phyloP scores from a whole-genome alignment of 1,139 yeast genomes.

The Yamadazyma friedrichii region DNA sequence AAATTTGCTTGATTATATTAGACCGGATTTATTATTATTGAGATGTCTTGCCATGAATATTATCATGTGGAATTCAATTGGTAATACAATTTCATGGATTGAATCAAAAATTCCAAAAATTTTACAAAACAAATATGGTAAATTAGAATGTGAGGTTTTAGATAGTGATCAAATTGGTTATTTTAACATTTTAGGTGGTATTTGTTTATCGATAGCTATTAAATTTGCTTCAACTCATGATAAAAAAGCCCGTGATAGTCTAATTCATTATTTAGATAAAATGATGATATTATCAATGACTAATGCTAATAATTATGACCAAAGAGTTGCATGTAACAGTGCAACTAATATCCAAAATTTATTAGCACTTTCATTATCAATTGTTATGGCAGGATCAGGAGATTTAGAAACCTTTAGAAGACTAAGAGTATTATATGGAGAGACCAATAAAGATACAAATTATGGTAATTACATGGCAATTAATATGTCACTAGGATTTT shows the following conservation, averaged over 20 bases:
- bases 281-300: constrained; percentile 54
- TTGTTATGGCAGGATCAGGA: constrained; percentile 91
- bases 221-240: constrained; percentile 74
- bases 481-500: constrained; percentile 81
- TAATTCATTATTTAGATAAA: constrained; percentile 63
- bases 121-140: constrained; percentile 29
- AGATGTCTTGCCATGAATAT: constrained; percentile 67
- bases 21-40: constrained; percentile 78
- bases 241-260: constrained; percentile 50
- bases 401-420: constrained; percentile 77
- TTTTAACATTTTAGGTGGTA: constrained; percentile 72
- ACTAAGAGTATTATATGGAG: constrained; percentile 65
- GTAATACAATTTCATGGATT: constrained; percentile 58
- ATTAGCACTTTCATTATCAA: constrained; percentile 61
- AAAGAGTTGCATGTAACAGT: constrained; percentile 55
- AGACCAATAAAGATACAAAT: constrained; percentile 43
- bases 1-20: constrained; percentile 64
- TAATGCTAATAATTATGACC: constrained; percentile 55
- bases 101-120: constrained; percentile 50
- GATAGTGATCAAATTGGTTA: constrained; percentile 66
- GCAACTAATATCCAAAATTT: constrained; percentile 59
- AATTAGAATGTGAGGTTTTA: constrained; percentile 24
- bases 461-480: constrained; percentile 80
- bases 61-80: constrained; percentile 76
- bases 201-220: constrained; percentile 72